These are phyloP conservation scores for Cryptosporidium canis DNA, from an alignment of 169 alveolate species.

Conservation along the genomic window DNA sequence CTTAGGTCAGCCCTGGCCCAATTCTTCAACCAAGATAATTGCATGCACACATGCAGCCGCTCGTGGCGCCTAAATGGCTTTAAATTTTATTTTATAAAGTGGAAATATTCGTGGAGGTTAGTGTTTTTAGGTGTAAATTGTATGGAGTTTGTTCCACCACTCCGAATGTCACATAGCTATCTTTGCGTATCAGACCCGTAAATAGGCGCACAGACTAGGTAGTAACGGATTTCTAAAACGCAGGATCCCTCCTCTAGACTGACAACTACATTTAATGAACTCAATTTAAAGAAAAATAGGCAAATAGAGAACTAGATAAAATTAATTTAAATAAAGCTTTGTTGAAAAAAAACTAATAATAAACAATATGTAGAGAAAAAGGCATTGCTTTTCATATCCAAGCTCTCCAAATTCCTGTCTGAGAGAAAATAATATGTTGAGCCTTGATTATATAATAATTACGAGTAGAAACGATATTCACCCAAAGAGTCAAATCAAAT, in stretches of 20 bases:
- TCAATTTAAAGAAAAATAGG: not conserved
- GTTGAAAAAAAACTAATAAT: slow-evolving; percentile 14
- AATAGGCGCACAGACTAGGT: not conserved
- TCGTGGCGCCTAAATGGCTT: not conserved
- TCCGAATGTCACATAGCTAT: not conserved
- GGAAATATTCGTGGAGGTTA: not conserved
- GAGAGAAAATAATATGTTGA: not conserved
- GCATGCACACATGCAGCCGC: slow-evolving; percentile 25
- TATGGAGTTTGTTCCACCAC: not conserved
- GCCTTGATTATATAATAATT: not conserved
- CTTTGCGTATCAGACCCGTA: not conserved
- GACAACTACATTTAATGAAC: too few species aligned
- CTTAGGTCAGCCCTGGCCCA: not conserved
- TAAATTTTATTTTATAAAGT: not conserved
- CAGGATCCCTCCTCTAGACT: too few species aligned
- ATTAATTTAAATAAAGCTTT: slow-evolving; percentile 8
- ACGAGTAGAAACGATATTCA: not conserved
- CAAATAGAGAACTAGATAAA: slow-evolving; percentile 1
- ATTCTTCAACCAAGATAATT: not conserved
- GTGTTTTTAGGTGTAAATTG: not conserved
- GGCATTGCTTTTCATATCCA: slow-evolving; percentile 10
- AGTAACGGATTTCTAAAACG: too few species aligned
- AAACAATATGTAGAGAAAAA: not conserved
- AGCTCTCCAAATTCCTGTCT: not conserved
- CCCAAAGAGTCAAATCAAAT: slow-evolving; percentile 70